Base-by-base conservation (phyloP, 208 protist species). In the Acanthamoeba royreba region DNA sequence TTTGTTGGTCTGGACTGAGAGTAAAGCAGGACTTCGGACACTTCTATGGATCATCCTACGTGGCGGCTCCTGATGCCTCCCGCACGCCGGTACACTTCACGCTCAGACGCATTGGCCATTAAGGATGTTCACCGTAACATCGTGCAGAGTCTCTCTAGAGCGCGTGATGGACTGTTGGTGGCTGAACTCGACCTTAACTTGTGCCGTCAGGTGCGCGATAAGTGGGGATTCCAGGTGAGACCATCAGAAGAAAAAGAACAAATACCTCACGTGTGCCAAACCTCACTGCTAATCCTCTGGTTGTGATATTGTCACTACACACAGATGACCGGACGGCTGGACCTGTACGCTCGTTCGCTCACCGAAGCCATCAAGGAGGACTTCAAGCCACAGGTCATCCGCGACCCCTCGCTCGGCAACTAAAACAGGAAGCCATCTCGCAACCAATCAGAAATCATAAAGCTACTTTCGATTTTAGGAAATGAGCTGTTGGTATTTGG, bases 11-110 rank as follows among this genome's bases (percentile, higher is more conserved):
- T 55, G 35, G 22, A 33, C 43, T 55, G 7, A 83, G n/a, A n/a
- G n/a, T n/a, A n/a, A n/a, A n/a, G n/a, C 19, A 69, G 90, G 97
- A 98, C 74, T 98, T 98, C 94, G 98, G 98, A 33, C 97, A 98
- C 66, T 98, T 98, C 77, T 98, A 98, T 87, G 98, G 98, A 19
- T 97, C 95, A 3, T 96, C 93, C 19, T 98, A 98, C 89, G 77
- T 98, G n/a, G 93, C 96, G 43, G 93, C 86, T 2, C 98, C 98
- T 19, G 96, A 98, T 83, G 96, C 83, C 40, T 94, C 79, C 38
- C 77, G 97, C 45, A 97, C 98, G 5, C 98, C 97, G 35, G 94
- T 95, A 94, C 19, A 31, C 40, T 81, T 92, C 46, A 31, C 77
- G 17, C 91, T 55, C 77, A 11, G 17, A 17, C 9, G 47, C 15